phyloP scores from a whole-genome alignment of 257 asterid genomes.

The Solanum chiquidenum region DNA sequence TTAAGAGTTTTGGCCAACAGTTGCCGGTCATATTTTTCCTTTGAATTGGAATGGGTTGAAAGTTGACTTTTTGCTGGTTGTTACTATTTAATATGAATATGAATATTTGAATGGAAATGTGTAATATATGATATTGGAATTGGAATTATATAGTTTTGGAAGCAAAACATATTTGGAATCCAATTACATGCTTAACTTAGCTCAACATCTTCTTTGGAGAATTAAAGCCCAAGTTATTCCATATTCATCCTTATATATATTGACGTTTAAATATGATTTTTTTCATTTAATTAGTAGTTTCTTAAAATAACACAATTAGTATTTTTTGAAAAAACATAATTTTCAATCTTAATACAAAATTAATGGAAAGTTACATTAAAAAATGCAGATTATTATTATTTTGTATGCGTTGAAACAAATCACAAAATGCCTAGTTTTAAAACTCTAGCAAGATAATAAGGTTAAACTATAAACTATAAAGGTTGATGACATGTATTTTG shows the following conservation, averaged over 20 bases:
- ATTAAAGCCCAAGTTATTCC: neutral
- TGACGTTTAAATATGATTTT: neutral
- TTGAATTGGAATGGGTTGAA: neutral
- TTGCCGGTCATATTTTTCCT: slow-evolving; percentile 22
- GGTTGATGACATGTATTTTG: neutral
- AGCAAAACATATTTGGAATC: neutral
- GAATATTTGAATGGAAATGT: neutral
- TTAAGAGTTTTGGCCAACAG: slow-evolving; percentile 27
- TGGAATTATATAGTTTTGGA: neutral
- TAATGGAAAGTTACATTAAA: too few relatives aligned
- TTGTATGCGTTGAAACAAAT: too few relatives aligned
- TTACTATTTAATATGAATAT: neutral
- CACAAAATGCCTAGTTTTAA: too few relatives aligned
- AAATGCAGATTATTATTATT: too few relatives aligned
- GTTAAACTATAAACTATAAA: too few relatives aligned
- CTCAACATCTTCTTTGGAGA: neutral
- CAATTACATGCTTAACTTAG: neutral
- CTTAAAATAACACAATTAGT: neutral
- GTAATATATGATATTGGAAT: neutral
- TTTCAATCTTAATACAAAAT: too few relatives aligned
- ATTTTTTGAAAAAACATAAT: neutral
- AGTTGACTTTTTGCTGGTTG: neutral
- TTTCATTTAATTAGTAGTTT: neutral
- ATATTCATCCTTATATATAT: neutral
- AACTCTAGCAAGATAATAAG: too few relatives aligned